A percentile compares a stretch with the other conserved stretches of the same genome.
Conservation (phyloP, 805 yeast genomes). For the Saccharomycopsis fibuligera region DNA sequence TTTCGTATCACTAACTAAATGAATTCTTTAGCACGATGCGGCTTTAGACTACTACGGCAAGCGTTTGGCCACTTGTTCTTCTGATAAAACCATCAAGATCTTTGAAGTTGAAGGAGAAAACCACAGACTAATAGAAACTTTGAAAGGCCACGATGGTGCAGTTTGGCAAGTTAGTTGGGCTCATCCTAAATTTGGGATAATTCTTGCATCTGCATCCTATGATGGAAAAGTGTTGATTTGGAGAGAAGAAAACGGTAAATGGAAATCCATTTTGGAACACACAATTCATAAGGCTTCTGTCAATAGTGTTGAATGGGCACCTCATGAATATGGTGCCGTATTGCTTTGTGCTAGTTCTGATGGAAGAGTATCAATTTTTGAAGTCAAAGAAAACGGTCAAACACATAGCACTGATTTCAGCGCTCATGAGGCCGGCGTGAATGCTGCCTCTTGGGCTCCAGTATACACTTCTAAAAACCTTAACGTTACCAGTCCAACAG, state of each 20-base stretch:
- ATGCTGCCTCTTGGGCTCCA: slow-evolving; percentile 95
- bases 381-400: slow-evolving; percentile 85
- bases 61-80: slow-evolving; percentile 90
- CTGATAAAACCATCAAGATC: slow-evolving; percentile 92
- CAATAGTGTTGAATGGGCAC: slow-evolving; percentile 94
- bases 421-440: slow-evolving; percentile 92
- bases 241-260: slow-evolving; percentile 86
- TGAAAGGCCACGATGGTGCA: slow-evolving; percentile 94
- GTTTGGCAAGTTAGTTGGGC: slow-evolving; percentile 99
- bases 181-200: slow-evolving; percentile 94
- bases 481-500: slow-evolving; percentile 25
- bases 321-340: slow-evolving; percentile 92
- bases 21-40: slow-evolving; percentile 65
- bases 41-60: slow-evolving; percentile 96
- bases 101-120: slow-evolving; percentile 85
- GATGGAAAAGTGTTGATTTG: slow-evolving; percentile 93
- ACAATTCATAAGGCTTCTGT: slow-evolving; percentile 89
- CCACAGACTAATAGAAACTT: slow-evolving; percentile 76
- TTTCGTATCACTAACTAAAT: background rate
- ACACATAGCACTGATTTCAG: slow-evolving; percentile 45
- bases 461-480: slow-evolving; percentile 30
- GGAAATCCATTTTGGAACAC: slow-evolving; percentile 86
- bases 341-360: slow-evolving; percentile 88
- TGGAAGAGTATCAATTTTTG: slow-evolving; percentile 86
- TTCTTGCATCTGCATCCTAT: slow-evolving; percentile 89